Evolutionary conservation across 371 early-diverging fungal species (phyloP).

Genomic region (Mortierella sp.): DNA sequence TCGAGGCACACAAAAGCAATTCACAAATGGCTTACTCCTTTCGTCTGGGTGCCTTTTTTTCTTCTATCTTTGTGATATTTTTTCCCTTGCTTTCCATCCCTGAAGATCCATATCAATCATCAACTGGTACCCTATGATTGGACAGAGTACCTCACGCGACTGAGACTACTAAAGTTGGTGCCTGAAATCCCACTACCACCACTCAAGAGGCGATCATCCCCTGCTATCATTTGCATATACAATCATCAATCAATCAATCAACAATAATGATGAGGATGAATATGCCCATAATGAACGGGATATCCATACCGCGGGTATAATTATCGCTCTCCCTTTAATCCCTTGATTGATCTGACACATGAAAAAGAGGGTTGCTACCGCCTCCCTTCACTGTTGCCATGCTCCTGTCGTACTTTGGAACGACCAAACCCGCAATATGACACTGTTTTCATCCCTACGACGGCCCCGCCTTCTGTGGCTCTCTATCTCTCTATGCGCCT

Average conservation of each 20-base stretch:
- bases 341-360: not conserved
- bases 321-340: not conserved
- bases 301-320: constrained; percentile 5
- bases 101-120: not conserved
- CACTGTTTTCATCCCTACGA: not conserved
- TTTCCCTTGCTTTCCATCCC: not conserved
- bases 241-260: not conserved
- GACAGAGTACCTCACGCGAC: not conserved
- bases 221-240: not conserved
- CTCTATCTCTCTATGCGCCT: not conserved
- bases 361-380: not conserved
- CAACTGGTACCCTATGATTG: not conserved
- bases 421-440: not conserved
- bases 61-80: not conserved
- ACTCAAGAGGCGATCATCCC: not conserved
- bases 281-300: not conserved
- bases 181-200: no score
- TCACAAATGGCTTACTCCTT: not conserved
- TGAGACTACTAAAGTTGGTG: not conserved
- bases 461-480: not conserved
- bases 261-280: no score
- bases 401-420: not conserved
- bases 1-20: not conserved
- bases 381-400: not conserved
- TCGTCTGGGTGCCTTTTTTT: not conserved